Base-by-base conservation (phyloP, 23 red algal species). In the Gracilaria domingensis region DNA sequence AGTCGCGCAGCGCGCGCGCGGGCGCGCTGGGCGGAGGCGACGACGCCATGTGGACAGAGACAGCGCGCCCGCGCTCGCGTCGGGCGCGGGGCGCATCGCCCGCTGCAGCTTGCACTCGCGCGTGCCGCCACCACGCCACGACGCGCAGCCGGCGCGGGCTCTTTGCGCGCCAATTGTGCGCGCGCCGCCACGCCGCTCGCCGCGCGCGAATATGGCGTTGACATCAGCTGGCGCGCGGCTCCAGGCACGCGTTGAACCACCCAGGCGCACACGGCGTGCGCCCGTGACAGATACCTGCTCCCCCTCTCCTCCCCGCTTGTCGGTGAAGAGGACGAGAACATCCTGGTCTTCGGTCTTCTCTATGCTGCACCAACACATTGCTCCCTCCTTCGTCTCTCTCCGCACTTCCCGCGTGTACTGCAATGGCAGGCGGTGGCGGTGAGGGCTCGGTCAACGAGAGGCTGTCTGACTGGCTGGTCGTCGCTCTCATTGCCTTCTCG, bases 401-500 rank as follows among this genome's bases (percentile, higher is more conserved):
- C 12, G 45, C 45, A 12, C 45, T 5, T 48, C 5, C 45, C 45
- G 12, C 45, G 45, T 48, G 5, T 48, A 8, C 45, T 8, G 45
- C 45, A 12, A 48, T 48, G 12, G 5, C 45, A 48, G 59, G 7
- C 5, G 59, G 53, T 21, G 53, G 8, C 21, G 21, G n/a, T 4
- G 59, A 30, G 5, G 59, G 28, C 17, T n/a, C 59, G 17, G 8
- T 64, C 8, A n/a, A n/a, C n/a, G n/a, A n/a, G n/a, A n/a, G n/a
- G n/a, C n/a, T n/a, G n/a, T n/a, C n/a, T n/a, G n/a, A n/a, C n/a
- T n/a, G n/a, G n/a, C n/a, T n/a, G n/a, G n/a, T n/a, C n/a, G n/a
- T n/a, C n/a, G n/a, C n/a, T 8, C 69, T 90, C 13, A 88, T 95
- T 44, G 51, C 84, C 73, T 61, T 82, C 59, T 66, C 86, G 29